A percentile compares a stretch with the other conserved stretches of the same genome.
Evolutionary conservation across 495 filamentous ascomycete species (phyloP).

Genomic region (Talaromyces thailandensis): DNA sequence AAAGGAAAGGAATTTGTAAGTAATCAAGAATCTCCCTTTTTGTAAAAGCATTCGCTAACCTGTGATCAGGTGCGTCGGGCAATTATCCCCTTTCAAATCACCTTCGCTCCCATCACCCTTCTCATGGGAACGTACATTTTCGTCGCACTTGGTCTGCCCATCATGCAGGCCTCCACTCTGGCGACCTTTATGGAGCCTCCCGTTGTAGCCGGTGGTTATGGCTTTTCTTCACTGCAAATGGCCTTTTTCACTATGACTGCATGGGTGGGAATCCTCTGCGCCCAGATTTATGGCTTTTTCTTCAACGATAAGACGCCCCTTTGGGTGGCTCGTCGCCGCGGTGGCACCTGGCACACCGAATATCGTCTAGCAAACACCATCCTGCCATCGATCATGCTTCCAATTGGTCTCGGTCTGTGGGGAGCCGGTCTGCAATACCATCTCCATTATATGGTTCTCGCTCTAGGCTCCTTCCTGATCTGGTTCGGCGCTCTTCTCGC

Average conservation of each 20-base stretch:
- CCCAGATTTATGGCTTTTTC: conserved; percentile 26
- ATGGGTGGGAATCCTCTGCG: conserved; percentile 29
- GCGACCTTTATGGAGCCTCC: conserved; percentile 17
- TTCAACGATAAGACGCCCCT: conserved; percentile 33
- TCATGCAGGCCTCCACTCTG: conserved; percentile 24
- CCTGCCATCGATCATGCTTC: conserved; percentile 18
- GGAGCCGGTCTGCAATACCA: conserved; percentile 32
- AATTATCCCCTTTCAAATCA: conserved; percentile 31
- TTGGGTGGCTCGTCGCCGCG: conserved; percentile 19
- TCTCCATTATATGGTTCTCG: conserved; percentile 29
- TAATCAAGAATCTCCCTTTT: not conserved
- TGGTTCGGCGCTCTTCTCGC: conserved; percentile 19
- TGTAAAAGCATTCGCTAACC: not conserved
- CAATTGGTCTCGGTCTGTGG: conserved; percentile 35
- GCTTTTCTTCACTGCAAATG: conserved; percentile 22
- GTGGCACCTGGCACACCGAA: conserved; percentile 35
- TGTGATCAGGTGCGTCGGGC: conserved; percentile 18
- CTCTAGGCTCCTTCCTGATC: conserved; percentile 28
- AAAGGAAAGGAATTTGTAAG: conserved; percentile 18
- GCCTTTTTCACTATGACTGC: conserved; percentile 22
- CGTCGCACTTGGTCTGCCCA: conserved; percentile 36
- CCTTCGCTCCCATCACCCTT: conserved; percentile 32
- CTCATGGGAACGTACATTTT: conserved; percentile 33
- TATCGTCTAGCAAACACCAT: conserved; percentile 29
- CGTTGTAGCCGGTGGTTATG: conserved; percentile 34